A percentile compares a stretch with the other conserved stretches of the same genome.
phyloP scores from a whole-genome alignment of 2,329 filamentous ascomycete genomes.

The Colletotrichum sp. region DNA sequence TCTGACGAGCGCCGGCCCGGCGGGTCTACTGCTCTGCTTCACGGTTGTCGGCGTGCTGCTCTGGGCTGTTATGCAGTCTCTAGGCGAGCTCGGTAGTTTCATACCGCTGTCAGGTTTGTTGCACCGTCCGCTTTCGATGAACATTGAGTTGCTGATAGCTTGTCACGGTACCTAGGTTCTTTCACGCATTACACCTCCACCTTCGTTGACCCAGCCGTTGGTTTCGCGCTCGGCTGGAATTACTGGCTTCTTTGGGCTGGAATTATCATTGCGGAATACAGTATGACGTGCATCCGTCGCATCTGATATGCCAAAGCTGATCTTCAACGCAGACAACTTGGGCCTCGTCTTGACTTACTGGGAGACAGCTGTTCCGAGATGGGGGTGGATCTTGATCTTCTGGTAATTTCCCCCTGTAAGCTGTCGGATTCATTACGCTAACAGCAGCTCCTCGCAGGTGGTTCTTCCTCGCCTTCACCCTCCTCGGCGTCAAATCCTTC shows the following conservation, averaged over 20 bases:
- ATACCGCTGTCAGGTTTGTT: not conserved
- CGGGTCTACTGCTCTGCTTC: conserved; percentile 62
- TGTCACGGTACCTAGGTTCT: not conserved
- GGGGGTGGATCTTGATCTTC: conserved; percentile 67
- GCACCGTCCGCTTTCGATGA: fast-evolving
- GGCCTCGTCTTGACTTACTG: conserved; percentile 68
- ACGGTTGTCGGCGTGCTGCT: conserved; percentile 62
- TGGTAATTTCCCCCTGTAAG: conserved; percentile 44
- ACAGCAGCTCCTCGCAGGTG: conserved; percentile 39
- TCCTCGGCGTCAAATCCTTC: conserved; percentile 39
- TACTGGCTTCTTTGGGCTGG: conserved; percentile 56
- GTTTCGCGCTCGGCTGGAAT: conserved; percentile 62
- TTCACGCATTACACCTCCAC: conserved; percentile 31
- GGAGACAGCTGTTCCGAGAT: conserved; percentile 65
- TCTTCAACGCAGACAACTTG: conserved; percentile 48
- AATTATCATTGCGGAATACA: not conserved
- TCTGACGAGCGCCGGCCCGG: conserved; percentile 64
- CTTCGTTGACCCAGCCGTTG: conserved; percentile 58
- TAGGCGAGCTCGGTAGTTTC: conserved; percentile 49
- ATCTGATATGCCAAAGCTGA: not conserved
- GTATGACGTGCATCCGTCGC: not conserved
- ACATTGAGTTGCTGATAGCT: conserved; percentile 31
- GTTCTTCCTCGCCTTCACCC: conserved; percentile 49
- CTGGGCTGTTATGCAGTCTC: conserved; percentile 61
- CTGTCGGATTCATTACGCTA: conserved; percentile 40